These are phyloP conservation scores for Phytophthora tubulina DNA, from an alignment of 352 stramenopile species.

Conservation along the genomic window DNA sequence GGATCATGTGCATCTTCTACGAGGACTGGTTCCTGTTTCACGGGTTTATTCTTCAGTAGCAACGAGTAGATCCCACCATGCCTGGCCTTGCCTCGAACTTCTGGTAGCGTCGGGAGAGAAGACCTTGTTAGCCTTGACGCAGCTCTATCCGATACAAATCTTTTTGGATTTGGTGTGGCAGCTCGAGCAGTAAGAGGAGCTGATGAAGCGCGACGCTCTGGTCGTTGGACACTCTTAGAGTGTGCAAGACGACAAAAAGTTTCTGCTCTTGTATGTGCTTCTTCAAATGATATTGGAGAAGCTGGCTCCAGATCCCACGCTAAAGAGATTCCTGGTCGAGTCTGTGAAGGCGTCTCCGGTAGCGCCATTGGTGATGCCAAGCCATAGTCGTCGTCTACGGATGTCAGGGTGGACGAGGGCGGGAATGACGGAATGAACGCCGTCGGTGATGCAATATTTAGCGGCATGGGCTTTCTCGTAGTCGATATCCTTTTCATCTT, in stretches of 20 bases:
- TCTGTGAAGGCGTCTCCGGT: conserved; percentile 51
- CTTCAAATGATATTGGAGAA: conserved; percentile 28
- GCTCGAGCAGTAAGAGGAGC: conserved; percentile 18
- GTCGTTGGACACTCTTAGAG: conserved; percentile 39
- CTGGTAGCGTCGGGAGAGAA: conserved; percentile 30
- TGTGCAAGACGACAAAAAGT: conserved; percentile 16
- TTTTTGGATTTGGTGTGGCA: conserved; percentile 39
- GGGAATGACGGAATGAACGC: conserved; percentile 52
- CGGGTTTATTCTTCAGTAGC: conserved; percentile 67
- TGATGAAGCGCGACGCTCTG: conserved; percentile 24
- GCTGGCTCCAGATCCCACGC: conserved; percentile 39
- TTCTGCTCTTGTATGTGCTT: conserved; percentile 16
- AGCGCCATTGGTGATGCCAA: conserved; percentile 73
- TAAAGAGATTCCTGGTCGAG: conserved; percentile 22
- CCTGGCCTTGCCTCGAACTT: conserved; percentile 63
- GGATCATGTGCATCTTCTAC: conserved; percentile 56
- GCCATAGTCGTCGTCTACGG: conserved; percentile 62
- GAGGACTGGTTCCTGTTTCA: conserved; percentile 62
- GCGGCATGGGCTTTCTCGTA: conserved; percentile 22
- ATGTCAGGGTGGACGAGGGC: conserved; percentile 42
- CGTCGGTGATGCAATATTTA: conserved; percentile 58
- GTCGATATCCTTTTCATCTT: conserved; percentile 5
- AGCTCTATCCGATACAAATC: conserved; percentile 22
- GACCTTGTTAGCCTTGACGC: conserved; percentile 27
- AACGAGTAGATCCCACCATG: conserved; percentile 86